Evolutionary conservation across 2,329 filamentous ascomycete species (phyloP).

Genomic region (Aspergillus intermedius): DNA sequence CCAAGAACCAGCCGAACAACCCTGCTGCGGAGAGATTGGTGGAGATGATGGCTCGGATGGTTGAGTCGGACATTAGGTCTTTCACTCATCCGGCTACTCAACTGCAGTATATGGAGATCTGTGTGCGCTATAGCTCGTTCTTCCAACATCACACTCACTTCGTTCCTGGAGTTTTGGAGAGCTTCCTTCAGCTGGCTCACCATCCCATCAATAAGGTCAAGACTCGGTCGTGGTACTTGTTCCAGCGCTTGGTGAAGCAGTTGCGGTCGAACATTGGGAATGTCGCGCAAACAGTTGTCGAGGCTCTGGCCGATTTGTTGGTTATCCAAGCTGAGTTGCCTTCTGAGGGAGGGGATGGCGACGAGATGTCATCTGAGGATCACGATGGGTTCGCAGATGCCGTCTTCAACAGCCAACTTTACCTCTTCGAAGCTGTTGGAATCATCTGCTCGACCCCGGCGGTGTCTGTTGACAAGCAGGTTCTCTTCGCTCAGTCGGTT

Average conservation of each 20-base stretch:
- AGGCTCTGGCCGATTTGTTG: constrained; percentile 80
- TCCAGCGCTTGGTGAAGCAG: constrained; percentile 86
- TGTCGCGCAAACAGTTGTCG: constrained; percentile 84
- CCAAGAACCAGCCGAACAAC: constrained; percentile 74
- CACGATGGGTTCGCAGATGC: constrained; percentile 85
- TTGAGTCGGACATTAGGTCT: constrained; percentile 82
- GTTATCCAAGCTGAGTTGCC: constrained; percentile 86
- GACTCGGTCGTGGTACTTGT: constrained; percentile 92
- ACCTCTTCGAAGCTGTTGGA: constrained; percentile 90
- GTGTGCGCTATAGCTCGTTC: constrained; percentile 85
- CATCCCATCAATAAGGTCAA: constrained; percentile 81
- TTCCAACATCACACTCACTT: constrained; percentile 78
- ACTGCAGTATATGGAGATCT: constrained; percentile 97
- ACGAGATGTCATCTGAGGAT: constrained; percentile 93
- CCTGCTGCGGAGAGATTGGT: constrained; percentile 74
- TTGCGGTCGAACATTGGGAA: constrained; percentile 77
- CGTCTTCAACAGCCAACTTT: constrained; percentile 83
- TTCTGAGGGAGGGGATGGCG: constrained; percentile 63
- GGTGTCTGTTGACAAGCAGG: constrained; percentile 77
- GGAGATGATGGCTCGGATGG: constrained; percentile 92
- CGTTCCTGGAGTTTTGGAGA: constrained; percentile 81
- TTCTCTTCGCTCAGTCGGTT: constrained; percentile 76
- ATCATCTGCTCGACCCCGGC: constrained; percentile 77
- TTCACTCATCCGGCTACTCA: constrained; percentile 88
- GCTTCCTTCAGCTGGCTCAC: constrained; percentile 85